These are phyloP conservation scores for Thelephora aurantiotincta DNA, from an alignment of 768 basidiomycete species.

Conservation along the genomic window DNA sequence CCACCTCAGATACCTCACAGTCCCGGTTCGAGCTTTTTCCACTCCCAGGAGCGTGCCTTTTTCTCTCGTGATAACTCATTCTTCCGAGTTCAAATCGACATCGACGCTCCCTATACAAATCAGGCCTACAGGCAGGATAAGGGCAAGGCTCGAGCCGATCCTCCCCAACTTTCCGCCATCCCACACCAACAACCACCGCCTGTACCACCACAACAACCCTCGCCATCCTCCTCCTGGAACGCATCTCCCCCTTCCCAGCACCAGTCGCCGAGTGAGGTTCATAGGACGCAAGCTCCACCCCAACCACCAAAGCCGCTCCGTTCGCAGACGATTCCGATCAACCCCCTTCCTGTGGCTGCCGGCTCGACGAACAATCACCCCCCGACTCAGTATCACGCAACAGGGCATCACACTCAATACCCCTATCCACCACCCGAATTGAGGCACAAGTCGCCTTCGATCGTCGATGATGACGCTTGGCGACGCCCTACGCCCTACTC, in stretches of 20 bases:
- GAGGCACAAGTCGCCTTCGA: background rate
- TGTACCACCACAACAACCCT: slow-evolving; percentile 12
- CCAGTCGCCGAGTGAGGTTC: slow-evolving; percentile 11
- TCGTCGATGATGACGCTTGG: slow-evolving; percentile 49
- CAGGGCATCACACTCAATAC: background rate
- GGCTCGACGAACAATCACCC: slow-evolving; percentile 2
- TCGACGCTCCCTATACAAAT: slow-evolving; percentile 27
- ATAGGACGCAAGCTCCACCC: background rate
- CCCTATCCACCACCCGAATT: background rate
- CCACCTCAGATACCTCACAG: slow-evolving; percentile 49
- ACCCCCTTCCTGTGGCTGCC: slow-evolving; percentile 5
- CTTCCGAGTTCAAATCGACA: slow-evolving; percentile 58
- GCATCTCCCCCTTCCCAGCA: slow-evolving; percentile 13
- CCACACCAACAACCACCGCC: slow-evolving; percentile 13
- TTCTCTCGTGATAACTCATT: slow-evolving; percentile 73
- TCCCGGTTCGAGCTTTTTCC: slow-evolving; percentile 61
- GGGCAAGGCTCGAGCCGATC: background rate
- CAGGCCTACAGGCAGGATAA: slow-evolving; percentile 1
- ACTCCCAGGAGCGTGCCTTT: slow-evolving; percentile 65
- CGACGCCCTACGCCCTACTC: slow-evolving; percentile 56
- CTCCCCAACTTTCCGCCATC: slow-evolving; percentile 4
- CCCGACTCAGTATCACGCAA: background rate
- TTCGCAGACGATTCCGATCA: slow-evolving; percentile 5
- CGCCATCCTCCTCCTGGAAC: slow-evolving; percentile 17
- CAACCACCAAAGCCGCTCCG: slow-evolving; percentile 2